Evolutionary conservation across 306 rosid genomes (phyloP).

Genomic region (Cicer arietinum): DNA sequence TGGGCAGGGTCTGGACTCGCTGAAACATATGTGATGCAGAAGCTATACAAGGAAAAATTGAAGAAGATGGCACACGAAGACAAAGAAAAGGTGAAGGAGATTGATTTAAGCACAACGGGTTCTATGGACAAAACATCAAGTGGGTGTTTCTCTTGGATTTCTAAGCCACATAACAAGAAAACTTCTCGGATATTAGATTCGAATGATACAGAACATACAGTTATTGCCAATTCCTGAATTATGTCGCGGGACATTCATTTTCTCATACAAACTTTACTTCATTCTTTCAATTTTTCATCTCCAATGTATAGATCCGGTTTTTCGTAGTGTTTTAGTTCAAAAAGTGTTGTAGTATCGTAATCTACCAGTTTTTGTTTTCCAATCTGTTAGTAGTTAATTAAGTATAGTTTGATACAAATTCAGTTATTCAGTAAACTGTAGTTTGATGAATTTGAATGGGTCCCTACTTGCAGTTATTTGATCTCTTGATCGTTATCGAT

Average conservation of each 20-base stretch:
- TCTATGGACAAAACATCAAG: constrained; percentile 10
- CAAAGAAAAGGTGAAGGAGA: constrained; percentile 20
- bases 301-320: not conserved
- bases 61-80: constrained; percentile 34
- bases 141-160: constrained; percentile 57
- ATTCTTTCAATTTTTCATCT: constrained; percentile 25
- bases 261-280: not conserved
- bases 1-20: constrained; percentile 43
- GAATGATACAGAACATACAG: not conserved
- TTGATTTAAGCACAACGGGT: not conserved
- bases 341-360: no score
- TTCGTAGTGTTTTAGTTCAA: not conserved
- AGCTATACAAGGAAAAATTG: constrained; percentile 55
- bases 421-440: no score
- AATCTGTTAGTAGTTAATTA: no score
- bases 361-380: no score
- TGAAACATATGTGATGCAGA: constrained; percentile 53
- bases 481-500: no score
- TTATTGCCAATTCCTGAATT: not conserved
- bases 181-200: constrained; percentile 21
- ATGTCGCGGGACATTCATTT: not conserved
- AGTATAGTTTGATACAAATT: no score
- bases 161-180: constrained; percentile 29
- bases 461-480: no score
- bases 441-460: no score